Evolutionary conservation across 225 moss, liverwort and hornwort genomes (phyloP).

Genomic region (Marchantia paleacea): DNA sequence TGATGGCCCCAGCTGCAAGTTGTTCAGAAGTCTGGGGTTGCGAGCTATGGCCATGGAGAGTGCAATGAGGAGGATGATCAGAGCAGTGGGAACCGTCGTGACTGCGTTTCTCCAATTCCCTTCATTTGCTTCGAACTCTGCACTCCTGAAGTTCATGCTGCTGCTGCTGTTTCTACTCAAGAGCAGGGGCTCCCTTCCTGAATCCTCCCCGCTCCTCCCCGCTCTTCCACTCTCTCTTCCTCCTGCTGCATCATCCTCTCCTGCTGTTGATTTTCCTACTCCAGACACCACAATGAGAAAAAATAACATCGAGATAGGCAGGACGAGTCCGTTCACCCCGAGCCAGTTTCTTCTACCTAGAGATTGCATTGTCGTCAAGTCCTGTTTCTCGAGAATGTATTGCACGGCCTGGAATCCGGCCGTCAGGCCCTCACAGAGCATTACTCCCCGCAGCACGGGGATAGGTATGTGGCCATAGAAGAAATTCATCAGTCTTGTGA

Average conservation of each 20-base stretch:
- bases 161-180: conserved; percentile 13
- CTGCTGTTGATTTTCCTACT: conserved; percentile 34
- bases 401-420: conserved; percentile 34
- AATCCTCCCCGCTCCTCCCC: neutral
- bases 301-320: conserved; percentile 51
- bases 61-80: conserved; percentile 58
- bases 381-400: conserved; percentile 45
- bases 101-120: conserved; percentile 28
- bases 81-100: conserved; percentile 61
- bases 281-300: conserved; percentile 65
- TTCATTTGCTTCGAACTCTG: neutral
- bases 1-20: conserved; percentile 58
- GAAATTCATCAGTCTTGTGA: conserved; percentile 38
- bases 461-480: conserved; percentile 33
- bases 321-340: conserved; percentile 55
- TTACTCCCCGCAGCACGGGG: conserved; percentile 45
- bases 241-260: neutral
- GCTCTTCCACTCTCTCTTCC: conserved; percentile 5
- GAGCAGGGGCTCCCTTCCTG: neutral
- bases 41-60: conserved; percentile 55
- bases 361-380: conserved; percentile 43
- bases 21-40: conserved; percentile 42
- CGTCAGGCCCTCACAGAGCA: conserved; percentile 39
- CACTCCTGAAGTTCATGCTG: conserved; percentile 26
- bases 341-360: conserved; percentile 51